phyloP scores from a whole-genome alignment of 345 rosid species.

The Ceriops decandra region DNA sequence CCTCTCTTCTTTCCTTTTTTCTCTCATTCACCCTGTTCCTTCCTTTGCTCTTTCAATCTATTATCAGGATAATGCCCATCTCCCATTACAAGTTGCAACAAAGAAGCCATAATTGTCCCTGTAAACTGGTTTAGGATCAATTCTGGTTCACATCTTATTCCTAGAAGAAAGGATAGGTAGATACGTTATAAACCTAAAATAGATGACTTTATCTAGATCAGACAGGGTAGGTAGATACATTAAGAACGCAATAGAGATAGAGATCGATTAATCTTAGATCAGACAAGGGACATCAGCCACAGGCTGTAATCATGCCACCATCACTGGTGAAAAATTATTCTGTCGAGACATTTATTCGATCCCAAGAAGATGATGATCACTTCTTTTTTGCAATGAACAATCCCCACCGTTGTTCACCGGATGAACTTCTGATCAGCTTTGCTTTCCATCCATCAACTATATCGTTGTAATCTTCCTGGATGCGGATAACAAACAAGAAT shows the following conservation, averaged over 20 bases:
- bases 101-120: too few species aligned
- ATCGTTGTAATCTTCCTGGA: constrained; percentile 75
- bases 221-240: too few species aligned
- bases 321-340: not conserved
- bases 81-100: too few species aligned
- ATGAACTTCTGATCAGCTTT: constrained; percentile 57
- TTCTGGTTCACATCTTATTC: too few species aligned
- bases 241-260: not conserved
- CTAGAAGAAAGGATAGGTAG: too few species aligned
- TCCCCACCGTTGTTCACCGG: constrained; percentile 84
- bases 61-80: too few species aligned
- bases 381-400: constrained; percentile 50
- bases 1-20: too few species aligned
- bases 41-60: too few species aligned
- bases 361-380: not conserved
- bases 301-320: not conserved
- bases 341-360: not conserved
- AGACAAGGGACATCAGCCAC: not conserved
- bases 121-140: too few species aligned
- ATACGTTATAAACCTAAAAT: too few species aligned
- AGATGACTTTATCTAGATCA: too few species aligned
- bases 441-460: constrained; percentile 79
- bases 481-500: not conserved
- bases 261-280: not conserved
- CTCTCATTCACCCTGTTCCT: too few species aligned